Conservation (phyloP, 345 rosid genomes). For the Eucalyptus regnans region DNA sequence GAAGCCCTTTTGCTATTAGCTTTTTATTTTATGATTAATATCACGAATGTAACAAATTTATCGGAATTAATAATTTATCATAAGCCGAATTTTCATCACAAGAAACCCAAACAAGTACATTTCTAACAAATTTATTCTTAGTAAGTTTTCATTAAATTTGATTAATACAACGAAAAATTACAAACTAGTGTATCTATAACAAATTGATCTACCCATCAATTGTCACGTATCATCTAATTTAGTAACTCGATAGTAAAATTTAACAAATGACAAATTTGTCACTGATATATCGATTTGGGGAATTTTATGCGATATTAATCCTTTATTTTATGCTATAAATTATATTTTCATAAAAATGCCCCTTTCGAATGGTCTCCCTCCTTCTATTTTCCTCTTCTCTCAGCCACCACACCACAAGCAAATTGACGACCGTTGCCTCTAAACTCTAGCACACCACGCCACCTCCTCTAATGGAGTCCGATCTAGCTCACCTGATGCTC, state of each 20-base stretch:
- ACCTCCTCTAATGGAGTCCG: neutral
- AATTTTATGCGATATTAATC: fast-evolving
- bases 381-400: neutral
- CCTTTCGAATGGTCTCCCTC: neutral
- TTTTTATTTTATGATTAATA: fast-evolving
- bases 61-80: fast-evolving
- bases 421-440: fast-evolving
- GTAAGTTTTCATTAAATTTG: fast-evolving
- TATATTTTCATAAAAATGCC: neutral
- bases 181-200: fast-evolving
- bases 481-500: neutral
- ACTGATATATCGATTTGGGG: fast-evolving
- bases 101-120: fast-evolving
- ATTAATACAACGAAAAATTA: fast-evolving
- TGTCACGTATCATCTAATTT: fast-evolving
- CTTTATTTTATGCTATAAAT: neutral
- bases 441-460: neutral
- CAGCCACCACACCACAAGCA: fast-evolving
- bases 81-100: fast-evolving
- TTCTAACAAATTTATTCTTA: fast-evolving
- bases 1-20: neutral
- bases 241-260: fast-evolving
- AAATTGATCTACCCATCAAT: fast-evolving
- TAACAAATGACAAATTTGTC: fast-evolving
- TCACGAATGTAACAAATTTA: fast-evolving